A percentile compares a stretch with the other conserved stretches of the same genome.
phyloP scores from a whole-genome alignment of 495 filamentous ascomycete genomes.

The Neurospora hispaniola region DNA sequence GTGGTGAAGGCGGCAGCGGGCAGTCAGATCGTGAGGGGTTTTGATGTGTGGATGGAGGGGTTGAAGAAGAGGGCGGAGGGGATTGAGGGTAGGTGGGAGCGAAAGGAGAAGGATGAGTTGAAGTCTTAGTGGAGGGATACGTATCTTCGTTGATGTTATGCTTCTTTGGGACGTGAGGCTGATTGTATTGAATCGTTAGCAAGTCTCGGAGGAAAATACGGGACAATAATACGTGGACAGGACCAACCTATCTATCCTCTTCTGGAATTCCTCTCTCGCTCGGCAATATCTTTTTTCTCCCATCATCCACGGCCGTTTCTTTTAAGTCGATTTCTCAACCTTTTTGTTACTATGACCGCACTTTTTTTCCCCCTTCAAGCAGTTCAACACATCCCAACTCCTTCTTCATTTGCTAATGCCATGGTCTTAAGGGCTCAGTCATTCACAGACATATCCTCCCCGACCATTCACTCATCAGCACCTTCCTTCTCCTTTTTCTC shows the following conservation, averaged over 20 bases:
- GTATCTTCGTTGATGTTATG: not conserved
- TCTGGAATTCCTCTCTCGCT: not conserved
- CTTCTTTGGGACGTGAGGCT: not conserved
- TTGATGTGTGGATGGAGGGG: conserved; percentile 22
- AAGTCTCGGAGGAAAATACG: not conserved
- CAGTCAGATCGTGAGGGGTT: conserved; percentile 17
- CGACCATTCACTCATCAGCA: not conserved
- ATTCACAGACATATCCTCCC: not conserved
- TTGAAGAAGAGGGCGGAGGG: conserved; percentile 22
- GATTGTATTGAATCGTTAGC: not conserved
- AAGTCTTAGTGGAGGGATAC: not conserved
- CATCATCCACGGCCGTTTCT: not conserved
- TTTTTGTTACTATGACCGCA: not conserved
- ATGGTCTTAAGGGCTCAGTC: not conserved
- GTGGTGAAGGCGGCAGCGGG: conserved; percentile 12
- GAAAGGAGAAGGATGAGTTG: not conserved
- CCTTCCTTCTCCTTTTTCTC: not conserved
- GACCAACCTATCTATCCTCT: not conserved
- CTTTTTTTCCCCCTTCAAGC: not conserved
- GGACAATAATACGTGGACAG: not conserved
- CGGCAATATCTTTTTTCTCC: not conserved
- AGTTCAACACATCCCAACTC: not conserved
- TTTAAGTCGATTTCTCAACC: not conserved
- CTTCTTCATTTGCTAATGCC: not conserved
- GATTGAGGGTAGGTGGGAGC: not conserved